phyloP scores from a whole-genome alignment of 1,284 basidiomycete genomes.

The Boletus subluridellus region DNA sequence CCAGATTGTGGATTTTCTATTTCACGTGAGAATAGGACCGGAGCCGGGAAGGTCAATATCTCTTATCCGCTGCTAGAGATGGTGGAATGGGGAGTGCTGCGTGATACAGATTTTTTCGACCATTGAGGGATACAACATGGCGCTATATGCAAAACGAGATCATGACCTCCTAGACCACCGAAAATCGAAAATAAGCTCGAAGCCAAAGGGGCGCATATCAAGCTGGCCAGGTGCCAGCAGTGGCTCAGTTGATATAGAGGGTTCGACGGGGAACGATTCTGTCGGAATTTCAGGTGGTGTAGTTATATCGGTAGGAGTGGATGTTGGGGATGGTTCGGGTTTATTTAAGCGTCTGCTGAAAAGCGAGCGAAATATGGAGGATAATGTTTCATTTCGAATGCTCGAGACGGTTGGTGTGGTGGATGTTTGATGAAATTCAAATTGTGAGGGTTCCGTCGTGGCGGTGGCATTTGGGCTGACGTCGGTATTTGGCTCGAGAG shows the following conservation, averaged over 20 bases:
- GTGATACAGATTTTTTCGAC: constrained; percentile 15
- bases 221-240: constrained; percentile 51
- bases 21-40: not conserved
- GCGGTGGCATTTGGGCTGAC: constrained; percentile 8
- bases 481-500: constrained; percentile 9
- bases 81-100: not conserved
- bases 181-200: constrained; percentile 68
- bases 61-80: not conserved
- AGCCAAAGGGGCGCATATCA: constrained; percentile 67
- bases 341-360: constrained; percentile 15
- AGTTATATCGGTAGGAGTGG: not conserved
- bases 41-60: not conserved
- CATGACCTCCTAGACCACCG: constrained; percentile 49
- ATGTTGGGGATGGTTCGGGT: not conserved
- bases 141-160: constrained; percentile 16
- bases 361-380: constrained; percentile 24
- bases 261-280: not conserved
- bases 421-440: constrained; percentile 4
- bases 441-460: constrained; percentile 4
- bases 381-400: constrained; percentile 20
- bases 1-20: not conserved
- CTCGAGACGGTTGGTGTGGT: not conserved
- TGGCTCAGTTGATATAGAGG: constrained; percentile 5
- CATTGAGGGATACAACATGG: constrained; percentile 24
- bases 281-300: constrained; percentile 5